Evolutionary conservation across 768 basidiomycete genomes (phyloP).

Genomic region (Gyrodon lividus): DNA sequence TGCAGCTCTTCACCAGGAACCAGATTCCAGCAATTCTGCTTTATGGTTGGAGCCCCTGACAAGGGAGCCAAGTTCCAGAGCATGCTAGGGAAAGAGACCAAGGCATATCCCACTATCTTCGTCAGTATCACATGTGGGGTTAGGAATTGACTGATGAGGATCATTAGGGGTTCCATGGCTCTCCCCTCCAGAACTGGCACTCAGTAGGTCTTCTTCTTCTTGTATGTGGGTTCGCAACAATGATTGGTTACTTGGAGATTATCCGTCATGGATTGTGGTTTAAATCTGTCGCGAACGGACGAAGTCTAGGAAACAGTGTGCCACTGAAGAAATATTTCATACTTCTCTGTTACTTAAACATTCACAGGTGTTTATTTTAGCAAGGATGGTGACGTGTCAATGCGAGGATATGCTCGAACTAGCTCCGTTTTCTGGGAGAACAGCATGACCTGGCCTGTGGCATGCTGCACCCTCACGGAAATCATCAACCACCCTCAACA

Average conservation of each 20-base stretch:
- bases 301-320: slow-evolving; percentile 63
- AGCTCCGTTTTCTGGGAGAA: slow-evolving; percentile 46
- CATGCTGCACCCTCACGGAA: slow-evolving; percentile 62
- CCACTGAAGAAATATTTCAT: neutral
- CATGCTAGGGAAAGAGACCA: slow-evolving; percentile 42
- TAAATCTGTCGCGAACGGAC: slow-evolving; percentile 52
- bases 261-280: slow-evolving; percentile 73
- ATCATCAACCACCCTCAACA: slow-evolving; percentile 58
- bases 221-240: neutral
- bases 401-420: slow-evolving; percentile 40
- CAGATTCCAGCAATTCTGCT: slow-evolving; percentile 61
- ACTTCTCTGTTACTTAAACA: neutral
- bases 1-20: slow-evolving; percentile 33
- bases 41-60: slow-evolving; percentile 70
- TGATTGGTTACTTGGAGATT: slow-evolving; percentile 44
- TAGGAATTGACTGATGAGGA: neutral
- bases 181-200: slow-evolving; percentile 66
- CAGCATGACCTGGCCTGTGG: slow-evolving; percentile 44
- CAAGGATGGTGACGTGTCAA: slow-evolving; percentile 52
- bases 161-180: slow-evolving; percentile 68
- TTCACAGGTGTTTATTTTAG: slow-evolving; percentile 64
- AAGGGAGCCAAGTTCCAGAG: slow-evolving; percentile 64
- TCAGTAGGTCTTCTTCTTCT: slow-evolving; percentile 43
- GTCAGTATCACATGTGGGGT: neutral
- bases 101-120: slow-evolving; percentile 29